phyloP scores from a whole-genome alignment of 2,329 filamentous ascomycete genomes.

The Colletotrichum trifolii region DNA sequence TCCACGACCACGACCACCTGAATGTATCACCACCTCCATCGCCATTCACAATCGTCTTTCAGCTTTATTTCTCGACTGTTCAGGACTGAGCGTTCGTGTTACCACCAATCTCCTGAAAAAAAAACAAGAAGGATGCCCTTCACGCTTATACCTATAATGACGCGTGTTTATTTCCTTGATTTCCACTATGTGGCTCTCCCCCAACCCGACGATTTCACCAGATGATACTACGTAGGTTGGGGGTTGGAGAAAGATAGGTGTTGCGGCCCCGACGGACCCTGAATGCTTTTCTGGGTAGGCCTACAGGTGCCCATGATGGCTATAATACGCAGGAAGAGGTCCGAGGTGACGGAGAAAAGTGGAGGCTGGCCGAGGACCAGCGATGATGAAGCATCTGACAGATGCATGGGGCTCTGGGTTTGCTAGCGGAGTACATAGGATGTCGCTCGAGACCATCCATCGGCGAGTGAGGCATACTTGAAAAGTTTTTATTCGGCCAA shows the following conservation, averaged over 20 bases:
- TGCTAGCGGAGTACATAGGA: conserved; percentile 31
- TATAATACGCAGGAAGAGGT: too few relatives aligned
- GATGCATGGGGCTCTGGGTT: background rate
- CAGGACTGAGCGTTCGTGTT: conserved; percentile 9
- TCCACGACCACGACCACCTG: conserved; percentile 22
- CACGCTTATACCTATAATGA: conserved; percentile 35
- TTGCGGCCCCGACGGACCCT: too few relatives aligned
- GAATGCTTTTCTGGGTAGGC: too few relatives aligned
- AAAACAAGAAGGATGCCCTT: conserved; percentile 7
- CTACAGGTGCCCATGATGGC: too few relatives aligned
- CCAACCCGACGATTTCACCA: background rate
- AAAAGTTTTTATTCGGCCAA: conserved; percentile 32
- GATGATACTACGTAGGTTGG: too few relatives aligned
- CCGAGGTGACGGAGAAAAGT: background rate
- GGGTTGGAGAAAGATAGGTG: too few relatives aligned
- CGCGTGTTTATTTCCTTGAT: conserved; percentile 21
- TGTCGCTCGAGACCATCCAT: conserved; percentile 19
- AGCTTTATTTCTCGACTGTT: background rate
- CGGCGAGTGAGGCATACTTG: conserved; percentile 26
- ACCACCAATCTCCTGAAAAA: background rate
- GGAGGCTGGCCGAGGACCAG: conserved; percentile 7
- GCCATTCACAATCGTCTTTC: background rate
- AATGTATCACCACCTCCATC: conserved; percentile 6
- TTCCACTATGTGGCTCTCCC: conserved; percentile 1
- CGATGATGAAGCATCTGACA: conserved; percentile 3